These are phyloP conservation scores for Teratosphaeria gauchensis DNA, from an alignment of 2,329 filamentous ascomycete species.

Conservation along the genomic window DNA sequence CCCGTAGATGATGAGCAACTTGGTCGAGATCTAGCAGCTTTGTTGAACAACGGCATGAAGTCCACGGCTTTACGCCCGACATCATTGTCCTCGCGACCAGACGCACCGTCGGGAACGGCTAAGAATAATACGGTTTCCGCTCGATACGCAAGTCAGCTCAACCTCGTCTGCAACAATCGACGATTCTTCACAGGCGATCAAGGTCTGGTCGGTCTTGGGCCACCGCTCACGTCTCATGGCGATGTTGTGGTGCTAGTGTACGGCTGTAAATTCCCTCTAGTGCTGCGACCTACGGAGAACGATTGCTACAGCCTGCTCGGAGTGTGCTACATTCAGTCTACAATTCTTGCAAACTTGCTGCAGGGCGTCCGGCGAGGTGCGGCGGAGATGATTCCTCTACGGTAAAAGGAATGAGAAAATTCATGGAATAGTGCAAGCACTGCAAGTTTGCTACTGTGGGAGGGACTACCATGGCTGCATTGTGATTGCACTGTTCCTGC, in stretches of 20 bases:
- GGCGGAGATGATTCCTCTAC: neutral
- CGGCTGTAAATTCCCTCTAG: neutral
- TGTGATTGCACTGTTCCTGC: too few relatives aligned
- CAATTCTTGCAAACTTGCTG: neutral
- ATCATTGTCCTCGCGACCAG: neutral
- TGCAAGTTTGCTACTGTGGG: too few relatives aligned
- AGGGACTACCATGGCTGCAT: too few relatives aligned
- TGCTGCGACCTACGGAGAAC: neutral
- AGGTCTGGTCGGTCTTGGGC: neutral
- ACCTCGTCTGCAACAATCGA: neutral
- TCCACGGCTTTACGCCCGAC: neutral
- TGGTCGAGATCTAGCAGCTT: neutral
- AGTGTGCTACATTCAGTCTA: neutral
- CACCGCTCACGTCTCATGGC: neutral
- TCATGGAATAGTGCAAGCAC: too few relatives aligned
- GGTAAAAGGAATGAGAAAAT: neutral
- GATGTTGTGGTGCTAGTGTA: neutral
- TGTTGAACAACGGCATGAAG: neutral
- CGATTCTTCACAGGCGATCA: neutral
- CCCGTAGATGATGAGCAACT: neutral
- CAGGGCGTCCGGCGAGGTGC: neutral
- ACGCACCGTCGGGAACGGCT: neutral
- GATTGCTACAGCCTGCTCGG: neutral
- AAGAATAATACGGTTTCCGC: neutral
- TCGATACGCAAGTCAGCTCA: neutral